Percentiles rank a stretch among this genome's conserved stretches.
phyloP scores from a whole-genome alignment of 306 rosid species.

The Astragalus membranaceus region DNA sequence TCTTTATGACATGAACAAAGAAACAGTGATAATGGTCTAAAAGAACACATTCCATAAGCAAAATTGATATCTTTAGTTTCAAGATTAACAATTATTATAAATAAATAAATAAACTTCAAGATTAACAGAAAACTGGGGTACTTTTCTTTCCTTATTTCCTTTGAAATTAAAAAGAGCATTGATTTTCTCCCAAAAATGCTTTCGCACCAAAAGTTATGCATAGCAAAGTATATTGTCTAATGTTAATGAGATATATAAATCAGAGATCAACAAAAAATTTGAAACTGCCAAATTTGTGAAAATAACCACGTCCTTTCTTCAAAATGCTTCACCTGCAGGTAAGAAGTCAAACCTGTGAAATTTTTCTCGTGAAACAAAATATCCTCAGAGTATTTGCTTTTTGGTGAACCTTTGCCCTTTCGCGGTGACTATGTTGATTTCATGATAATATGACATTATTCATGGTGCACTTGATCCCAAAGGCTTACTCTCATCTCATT shows the following conservation, averaged over 20 bases:
- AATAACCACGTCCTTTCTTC: not conserved
- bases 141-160: not conserved
- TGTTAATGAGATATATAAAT: not conserved
- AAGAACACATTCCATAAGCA: not conserved
- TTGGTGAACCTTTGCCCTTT: not conserved
- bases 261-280: not conserved
- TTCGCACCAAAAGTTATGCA: not conserved
- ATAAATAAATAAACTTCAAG: not conserved
- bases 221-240: not conserved
- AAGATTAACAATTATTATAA: not conserved
- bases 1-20: not conserved
- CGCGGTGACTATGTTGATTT: not conserved
- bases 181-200: not conserved
- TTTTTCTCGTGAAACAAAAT: not conserved
- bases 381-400: not conserved
- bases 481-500: not conserved
- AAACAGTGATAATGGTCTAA: not conserved
- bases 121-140: not conserved
- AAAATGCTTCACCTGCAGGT: not conserved
- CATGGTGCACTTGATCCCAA: not conserved
- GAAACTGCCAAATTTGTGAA: not conserved
- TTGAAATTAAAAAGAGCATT: not conserved
- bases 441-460: conserved; percentile 8
- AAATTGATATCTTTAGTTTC: not conserved
- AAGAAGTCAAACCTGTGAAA: not conserved